Conservation (phyloP, 352 stramenopile species). For the Aphanomyces euteiches region DNA sequence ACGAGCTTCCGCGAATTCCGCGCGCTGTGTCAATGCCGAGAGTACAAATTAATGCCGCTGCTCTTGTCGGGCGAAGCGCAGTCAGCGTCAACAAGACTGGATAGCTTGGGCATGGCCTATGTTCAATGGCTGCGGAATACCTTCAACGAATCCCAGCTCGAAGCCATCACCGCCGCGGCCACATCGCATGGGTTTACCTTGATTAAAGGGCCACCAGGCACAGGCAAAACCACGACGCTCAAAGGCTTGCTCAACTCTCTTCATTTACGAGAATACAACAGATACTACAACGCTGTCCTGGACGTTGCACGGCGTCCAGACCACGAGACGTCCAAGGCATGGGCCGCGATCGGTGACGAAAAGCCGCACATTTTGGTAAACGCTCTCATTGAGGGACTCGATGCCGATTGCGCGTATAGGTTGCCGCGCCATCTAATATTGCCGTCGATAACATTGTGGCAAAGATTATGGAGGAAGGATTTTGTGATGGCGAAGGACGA, state of each 20-base stretch:
- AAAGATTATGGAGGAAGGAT: constrained; percentile 95
- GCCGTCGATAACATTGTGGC: constrained; percentile 95
- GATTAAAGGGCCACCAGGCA: constrained; percentile 88
- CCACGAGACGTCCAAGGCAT: constrained; percentile 74
- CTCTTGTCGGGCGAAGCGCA: constrained; percentile 70
- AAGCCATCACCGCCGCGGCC: constrained; percentile 84
- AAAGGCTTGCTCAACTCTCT: constrained; percentile 90
- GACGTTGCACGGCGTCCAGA: constrained; percentile 76
- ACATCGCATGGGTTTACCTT: constrained; percentile 88
- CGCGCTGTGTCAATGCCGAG: constrained; percentile 75
- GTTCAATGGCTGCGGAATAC: constrained; percentile 69
- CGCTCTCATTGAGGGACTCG: not conserved
- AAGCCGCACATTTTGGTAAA: constrained; percentile 88
- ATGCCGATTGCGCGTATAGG: constrained; percentile 33
- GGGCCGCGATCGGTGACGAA: constrained; percentile 78
- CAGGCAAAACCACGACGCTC: constrained; percentile 90
- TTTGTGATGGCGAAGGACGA: constrained; percentile 90
- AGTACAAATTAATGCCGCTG: constrained; percentile 69
- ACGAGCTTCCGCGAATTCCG: constrained; percentile 84
- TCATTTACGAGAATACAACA: constrained; percentile 89
- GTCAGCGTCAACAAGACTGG: constrained; percentile 69
- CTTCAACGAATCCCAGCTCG: constrained; percentile 88
- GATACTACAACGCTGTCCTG: constrained; percentile 87
- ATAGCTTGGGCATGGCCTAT: constrained; percentile 76
- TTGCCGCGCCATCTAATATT: constrained; percentile 92